Percentiles rank a stretch among this genome's conserved stretches.
Conservation (phyloP, 2,329 filamentous ascomycete genomes). For the Epicoccum sorghinum region DNA sequence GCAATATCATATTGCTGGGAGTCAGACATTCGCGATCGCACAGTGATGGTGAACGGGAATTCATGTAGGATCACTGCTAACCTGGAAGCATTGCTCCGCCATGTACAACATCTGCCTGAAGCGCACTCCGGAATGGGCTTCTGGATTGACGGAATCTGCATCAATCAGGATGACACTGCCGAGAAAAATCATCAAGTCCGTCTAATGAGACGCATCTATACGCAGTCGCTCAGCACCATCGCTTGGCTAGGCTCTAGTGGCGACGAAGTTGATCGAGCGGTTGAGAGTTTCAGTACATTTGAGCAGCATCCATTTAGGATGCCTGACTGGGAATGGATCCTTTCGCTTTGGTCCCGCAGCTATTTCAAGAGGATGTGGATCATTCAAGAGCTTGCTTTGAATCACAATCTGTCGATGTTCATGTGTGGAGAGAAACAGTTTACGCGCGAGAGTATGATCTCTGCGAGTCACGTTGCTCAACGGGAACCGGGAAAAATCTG, state of each 20-base stretch:
- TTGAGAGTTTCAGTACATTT: too few species aligned
- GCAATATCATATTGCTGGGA: background rate
- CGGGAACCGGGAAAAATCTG: background rate
- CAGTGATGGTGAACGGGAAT: background rate
- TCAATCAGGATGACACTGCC: background rate
- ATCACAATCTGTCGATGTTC: background rate
- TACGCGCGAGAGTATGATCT: background rate
- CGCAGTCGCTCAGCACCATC: background rate
- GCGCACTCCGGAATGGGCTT: background rate
- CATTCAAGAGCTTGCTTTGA: constrained; percentile 1
- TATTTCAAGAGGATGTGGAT: constrained; percentile 8
- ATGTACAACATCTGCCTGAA: background rate
- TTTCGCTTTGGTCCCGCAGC: background rate
- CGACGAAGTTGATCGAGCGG: too few species aligned
- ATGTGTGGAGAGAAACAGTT: background rate
- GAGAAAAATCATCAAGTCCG: constrained; percentile 1
- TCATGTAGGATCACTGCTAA: background rate
- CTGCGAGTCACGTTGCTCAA: background rate
- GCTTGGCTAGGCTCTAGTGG: background rate
- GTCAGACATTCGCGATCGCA: background rate
- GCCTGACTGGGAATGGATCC: background rate
- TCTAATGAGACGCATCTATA: background rate
- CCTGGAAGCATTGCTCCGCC: background rate
- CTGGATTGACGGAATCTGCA: constrained; percentile 2
- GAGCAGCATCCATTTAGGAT: too few species aligned